Evolutionary conservation across 345 rosid species (phyloP), one percentile per base, ranked within the genome.

Genomic region (Camelina neglecta): DNA sequence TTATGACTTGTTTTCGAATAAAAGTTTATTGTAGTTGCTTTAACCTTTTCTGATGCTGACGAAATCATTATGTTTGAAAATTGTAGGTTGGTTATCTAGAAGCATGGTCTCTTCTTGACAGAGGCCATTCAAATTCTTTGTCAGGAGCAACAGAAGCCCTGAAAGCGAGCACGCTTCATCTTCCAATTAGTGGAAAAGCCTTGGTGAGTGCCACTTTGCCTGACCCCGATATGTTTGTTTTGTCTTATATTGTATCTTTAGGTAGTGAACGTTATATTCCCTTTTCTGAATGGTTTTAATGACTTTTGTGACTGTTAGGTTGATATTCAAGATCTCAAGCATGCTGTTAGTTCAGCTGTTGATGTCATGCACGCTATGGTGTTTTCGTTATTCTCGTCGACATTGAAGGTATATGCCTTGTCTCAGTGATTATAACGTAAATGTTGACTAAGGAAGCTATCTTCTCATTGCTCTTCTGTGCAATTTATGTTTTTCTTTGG

Each of bases 121-220:
- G 82, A 79, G 90, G 86, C 78, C 94, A 92, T 76, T 85, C 81
- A 8, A 83, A 62, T 79, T 92, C 93, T 63, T 81, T 90, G 87
- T 78, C 70, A 50, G 96, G 91, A 75, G 96, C 97, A 75, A 89
- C 83, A 16, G 96, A 86, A 89, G 90, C 98, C 74, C 83, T 92
- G 83, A 87, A 81, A 85, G 98, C 98, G 75, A 94, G 97, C 78
- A 92, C 96, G 6, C 95, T 94, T 56, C 96, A 97, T 73, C 97
- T 94, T 81, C 98, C 96, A 29, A 67, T 92, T 56, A 86, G 83
- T 65, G 96, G 93, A 73, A 90, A 88, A 81, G 87, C 97, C 60
- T 66, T 72, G 69, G 97, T 83, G 83, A 45, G 90, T 76, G 58
- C 67, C 69, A 18, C 64, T 31, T 45, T 29, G 26, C 63, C 45